Evolutionary conservation across 2,329 filamentous ascomycete genomes (phyloP), one percentile per base, ranked within the genome.

Genomic region (Claviceps sp.): DNA sequence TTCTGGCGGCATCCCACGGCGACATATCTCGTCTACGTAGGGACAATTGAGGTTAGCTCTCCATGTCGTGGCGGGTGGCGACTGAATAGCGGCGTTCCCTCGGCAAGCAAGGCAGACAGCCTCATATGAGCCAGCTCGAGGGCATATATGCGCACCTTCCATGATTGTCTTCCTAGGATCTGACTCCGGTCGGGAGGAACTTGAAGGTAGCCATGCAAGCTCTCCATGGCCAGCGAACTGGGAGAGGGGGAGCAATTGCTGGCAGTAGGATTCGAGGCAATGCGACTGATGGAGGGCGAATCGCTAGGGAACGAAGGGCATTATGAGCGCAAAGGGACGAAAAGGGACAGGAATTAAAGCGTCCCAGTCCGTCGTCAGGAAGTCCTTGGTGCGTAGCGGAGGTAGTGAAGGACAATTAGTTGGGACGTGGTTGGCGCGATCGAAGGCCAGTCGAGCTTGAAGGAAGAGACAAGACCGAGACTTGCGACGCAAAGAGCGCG

Each of bases 11-110:
- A 61, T 52, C 78, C 78, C 52, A 82, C 68, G 52, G 80, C 70
- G 47, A 84, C 73, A 63, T 79, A 82, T 65, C 81, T 79, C 61
- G 74, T 60, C 79, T 83, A 61, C 40, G 34, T 22, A 14, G 14
- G 14, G 9, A 42, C 34, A 45, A 26, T 9, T 20, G 54, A 53
- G 20, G 41, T 60, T 44, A 60, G 54, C 56, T 50, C 7, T 30
- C 2, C 26, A 38, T 18, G 24, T 7, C 11, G 16, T 24, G 13
- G 16, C n/a, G 26, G 26, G 38, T 16, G 18, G 43, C 40, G 14
- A 30, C 43, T 26, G 43, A 45, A 11, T 30, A 11, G 13, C 22
- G 24, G 8, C 16, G 43, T 45, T 30, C 30, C 16, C 7, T 18
- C 22, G 24, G 24, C 9, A 9, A 45, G 22, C 43, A 45, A 34